Percentiles rank a stretch among this genome's conserved stretches.
Conservation (phyloP, 2,329 filamentous ascomycete genomes). For the Ascochyta lentis region DNA sequence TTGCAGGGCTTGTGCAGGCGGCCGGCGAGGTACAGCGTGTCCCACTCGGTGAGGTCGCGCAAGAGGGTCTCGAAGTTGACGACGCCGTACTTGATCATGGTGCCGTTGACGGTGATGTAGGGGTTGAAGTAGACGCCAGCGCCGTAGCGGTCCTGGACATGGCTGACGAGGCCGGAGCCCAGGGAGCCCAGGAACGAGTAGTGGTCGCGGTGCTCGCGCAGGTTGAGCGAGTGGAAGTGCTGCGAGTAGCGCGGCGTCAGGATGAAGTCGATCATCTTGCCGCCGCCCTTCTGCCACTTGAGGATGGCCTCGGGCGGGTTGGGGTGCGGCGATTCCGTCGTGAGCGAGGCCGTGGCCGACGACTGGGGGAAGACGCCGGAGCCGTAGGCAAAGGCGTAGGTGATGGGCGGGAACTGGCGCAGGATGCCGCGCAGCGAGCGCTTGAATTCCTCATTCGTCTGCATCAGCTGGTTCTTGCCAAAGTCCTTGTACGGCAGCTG, state of each 20-base stretch:
- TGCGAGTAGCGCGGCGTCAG: conserved; percentile 94
- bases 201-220: conserved; percentile 86
- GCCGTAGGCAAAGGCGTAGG: conserved; percentile 96
- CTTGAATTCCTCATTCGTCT: conserved; percentile 93
- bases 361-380: conserved; percentile 93
- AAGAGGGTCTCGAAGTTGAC: conserved; percentile 92
- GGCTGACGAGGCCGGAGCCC: conserved; percentile 83
- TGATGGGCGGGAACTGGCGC: conserved; percentile 93
- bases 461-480: conserved; percentile 93
- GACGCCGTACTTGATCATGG: conserved; percentile 96
- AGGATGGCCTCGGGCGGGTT: conserved; percentile 80
- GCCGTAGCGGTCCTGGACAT: conserved; percentile 85
- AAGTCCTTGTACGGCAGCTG: conserved; percentile 81
- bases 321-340: conserved; percentile 74
- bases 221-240: conserved; percentile 95
- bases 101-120: conserved; percentile 92
- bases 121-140: conserved; percentile 98
- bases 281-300: conserved; percentile 83
- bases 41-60: conserved; percentile 85
- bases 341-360: conserved; percentile 55
- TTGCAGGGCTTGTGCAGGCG: conserved; percentile 97
- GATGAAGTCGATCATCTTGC: conserved; percentile 99
- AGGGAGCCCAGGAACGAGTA: conserved; percentile 86
- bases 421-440: conserved; percentile 85
- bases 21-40: conserved; percentile 94